Evolutionary conservation across 2,329 filamentous ascomycete species (phyloP).

Genomic region (Scedosporium dehoogii): DNA sequence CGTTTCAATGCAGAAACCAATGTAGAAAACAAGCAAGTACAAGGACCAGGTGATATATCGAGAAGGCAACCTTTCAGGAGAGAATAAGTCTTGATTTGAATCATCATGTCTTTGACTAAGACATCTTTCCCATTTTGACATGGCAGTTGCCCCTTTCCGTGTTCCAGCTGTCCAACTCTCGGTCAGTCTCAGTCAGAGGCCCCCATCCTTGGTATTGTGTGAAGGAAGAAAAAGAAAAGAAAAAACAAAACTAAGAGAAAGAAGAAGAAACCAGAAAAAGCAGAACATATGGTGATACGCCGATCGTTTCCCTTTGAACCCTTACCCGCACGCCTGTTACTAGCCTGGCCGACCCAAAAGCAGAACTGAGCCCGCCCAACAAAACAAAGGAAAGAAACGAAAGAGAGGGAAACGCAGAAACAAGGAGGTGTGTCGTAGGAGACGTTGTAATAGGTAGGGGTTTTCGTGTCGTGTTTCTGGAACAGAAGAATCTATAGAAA

Average conservation of each 20-base stretch:
- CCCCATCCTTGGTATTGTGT: background rate
- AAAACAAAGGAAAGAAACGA: background rate
- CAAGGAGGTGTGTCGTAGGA: background rate
- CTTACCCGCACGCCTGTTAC: background rate
- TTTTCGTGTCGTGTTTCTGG: background rate
- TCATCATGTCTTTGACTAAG: background rate
- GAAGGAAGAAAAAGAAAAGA: background rate
- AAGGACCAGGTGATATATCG: background rate
- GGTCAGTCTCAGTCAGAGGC: background rate
- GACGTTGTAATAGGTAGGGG: background rate
- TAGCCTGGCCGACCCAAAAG: background rate
- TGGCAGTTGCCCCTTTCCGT: background rate
- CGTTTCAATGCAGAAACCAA: background rate
- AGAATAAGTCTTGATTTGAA: background rate
- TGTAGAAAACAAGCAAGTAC: background rate
- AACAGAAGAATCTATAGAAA: background rate
- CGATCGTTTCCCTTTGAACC: background rate
- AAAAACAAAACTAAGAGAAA: background rate
- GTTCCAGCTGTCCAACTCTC: background rate
- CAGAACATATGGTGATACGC: background rate
- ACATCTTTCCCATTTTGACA: background rate
- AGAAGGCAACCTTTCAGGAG: background rate
- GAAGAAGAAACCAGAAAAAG: background rate
- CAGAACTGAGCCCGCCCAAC: background rate
- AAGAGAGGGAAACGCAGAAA: background rate